A percentile compares a stretch with the other conserved stretches of the same genome.
phyloP scores from a whole-genome alignment of 192 early-diverging fungal genomes.

The Mortierella alpina region DNA sequence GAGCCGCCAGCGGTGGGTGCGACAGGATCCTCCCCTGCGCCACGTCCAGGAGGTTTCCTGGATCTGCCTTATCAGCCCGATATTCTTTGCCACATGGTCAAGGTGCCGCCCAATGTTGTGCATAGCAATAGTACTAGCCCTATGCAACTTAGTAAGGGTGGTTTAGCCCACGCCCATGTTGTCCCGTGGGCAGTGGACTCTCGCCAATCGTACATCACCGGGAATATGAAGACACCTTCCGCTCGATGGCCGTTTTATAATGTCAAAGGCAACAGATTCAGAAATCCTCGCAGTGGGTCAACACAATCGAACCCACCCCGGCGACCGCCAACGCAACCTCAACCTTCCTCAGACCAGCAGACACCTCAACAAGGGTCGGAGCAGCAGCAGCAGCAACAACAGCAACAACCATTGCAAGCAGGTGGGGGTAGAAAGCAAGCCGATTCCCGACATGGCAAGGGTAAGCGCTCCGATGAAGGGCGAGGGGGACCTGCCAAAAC shows the following conservation, averaged over 20 bases:
- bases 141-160: neutral
- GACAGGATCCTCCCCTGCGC: neutral
- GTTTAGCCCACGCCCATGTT: neutral
- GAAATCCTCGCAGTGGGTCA: neutral
- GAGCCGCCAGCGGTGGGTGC: neutral
- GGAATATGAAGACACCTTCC: neutral
- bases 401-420: neutral
- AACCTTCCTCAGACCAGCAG: too few species aligned
- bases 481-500: too few species aligned
- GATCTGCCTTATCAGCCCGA: constrained; percentile 19
- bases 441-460: too few species aligned
- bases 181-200: neutral
- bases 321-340: too few species aligned
- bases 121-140: neutral
- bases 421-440: too few species aligned
- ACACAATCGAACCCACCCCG: neutral
- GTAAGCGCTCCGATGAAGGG: too few species aligned
- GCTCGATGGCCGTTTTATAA: constrained; percentile 12
- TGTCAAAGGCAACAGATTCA: neutral
- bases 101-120: neutral
- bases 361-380: neutral
- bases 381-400: neutral
- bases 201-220: constrained; percentile 2
- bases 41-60: constrained; percentile 1
- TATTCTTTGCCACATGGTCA: constrained; percentile 24